Conservation (phyloP, 148 eudicot species). For the Chenopodium album region DNA sequence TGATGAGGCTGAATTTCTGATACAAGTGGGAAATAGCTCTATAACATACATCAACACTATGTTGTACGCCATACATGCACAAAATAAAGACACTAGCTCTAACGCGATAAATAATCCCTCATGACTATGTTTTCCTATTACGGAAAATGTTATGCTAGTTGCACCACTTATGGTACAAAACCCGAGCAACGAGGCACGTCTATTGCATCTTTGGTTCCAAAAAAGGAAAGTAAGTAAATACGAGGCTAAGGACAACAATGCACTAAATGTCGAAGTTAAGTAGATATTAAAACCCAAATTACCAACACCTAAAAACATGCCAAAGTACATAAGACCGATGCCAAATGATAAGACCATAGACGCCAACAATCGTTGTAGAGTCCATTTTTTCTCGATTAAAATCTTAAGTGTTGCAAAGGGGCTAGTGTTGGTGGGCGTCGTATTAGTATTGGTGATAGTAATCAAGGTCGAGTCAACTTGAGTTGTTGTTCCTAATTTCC, state of each 20-base stretch:
- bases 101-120: not conserved
- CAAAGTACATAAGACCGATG: conserved; percentile 26
- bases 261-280: conserved; percentile 13
- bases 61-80: conserved; percentile 21
- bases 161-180: conserved; percentile 18
- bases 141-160: conserved; percentile 9
- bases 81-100: conserved; percentile 23
- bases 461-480: too few species aligned
- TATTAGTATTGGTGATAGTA: not conserved
- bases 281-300: conserved; percentile 19
- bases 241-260: not conserved
- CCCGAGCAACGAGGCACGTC: conserved; percentile 23
- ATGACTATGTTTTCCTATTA: not conserved
- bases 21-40: conserved; percentile 34
- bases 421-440: not conserved
- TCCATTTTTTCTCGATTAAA: conserved; percentile 14
- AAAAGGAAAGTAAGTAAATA: conserved; percentile 14
- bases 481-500: not conserved
- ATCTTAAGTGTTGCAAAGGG: conserved; percentile 12
- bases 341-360: conserved; percentile 21
- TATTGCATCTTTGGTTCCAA: conserved; percentile 21
- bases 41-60: conserved; percentile 19
- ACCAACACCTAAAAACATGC: conserved; percentile 29
- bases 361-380: conserved; percentile 1
- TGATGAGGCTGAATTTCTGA: conserved; percentile 26